Evolutionary conservation across 202 grass and related monocot genomes (phyloP).

Genomic region (Cymbopogon flexuosus): DNA sequence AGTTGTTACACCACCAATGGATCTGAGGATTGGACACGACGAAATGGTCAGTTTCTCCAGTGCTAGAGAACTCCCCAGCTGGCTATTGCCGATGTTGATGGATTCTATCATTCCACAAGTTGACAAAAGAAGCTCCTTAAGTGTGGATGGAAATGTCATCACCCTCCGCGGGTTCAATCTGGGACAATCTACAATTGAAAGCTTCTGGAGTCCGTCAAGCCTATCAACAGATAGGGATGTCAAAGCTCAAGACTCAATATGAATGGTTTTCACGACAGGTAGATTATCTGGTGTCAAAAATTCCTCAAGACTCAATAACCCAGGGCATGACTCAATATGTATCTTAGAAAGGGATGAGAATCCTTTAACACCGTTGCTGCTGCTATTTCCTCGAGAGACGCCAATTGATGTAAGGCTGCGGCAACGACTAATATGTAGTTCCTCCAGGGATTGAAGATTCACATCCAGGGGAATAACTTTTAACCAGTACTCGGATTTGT

Average conservation of each 20-base stretch:
- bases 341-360: background rate
- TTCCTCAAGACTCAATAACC: background rate
- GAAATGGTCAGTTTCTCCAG: background rate
- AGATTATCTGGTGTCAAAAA: background rate
- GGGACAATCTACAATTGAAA: background rate
- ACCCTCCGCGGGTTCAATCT: background rate
- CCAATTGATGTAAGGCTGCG: background rate
- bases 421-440: background rate
- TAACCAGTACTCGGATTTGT: background rate
- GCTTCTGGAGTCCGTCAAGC: background rate
- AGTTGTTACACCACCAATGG: background rate
- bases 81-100: too few relatives aligned
- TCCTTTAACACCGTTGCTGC: background rate
- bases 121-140: background rate
- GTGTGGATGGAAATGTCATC: background rate
- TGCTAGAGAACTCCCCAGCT: background rate
- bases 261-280: background rate
- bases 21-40: background rate
- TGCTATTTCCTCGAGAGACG: background rate
- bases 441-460: background rate
- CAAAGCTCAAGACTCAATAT: background rate
- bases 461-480: background rate
- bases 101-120: background rate
- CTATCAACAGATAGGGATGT: background rate
- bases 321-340: background rate